Evolutionary conservation across 352 stramenopile species (phyloP), one percentile per base, ranked within the genome.

Genomic region (Phytopythium mirpurense): DNA sequence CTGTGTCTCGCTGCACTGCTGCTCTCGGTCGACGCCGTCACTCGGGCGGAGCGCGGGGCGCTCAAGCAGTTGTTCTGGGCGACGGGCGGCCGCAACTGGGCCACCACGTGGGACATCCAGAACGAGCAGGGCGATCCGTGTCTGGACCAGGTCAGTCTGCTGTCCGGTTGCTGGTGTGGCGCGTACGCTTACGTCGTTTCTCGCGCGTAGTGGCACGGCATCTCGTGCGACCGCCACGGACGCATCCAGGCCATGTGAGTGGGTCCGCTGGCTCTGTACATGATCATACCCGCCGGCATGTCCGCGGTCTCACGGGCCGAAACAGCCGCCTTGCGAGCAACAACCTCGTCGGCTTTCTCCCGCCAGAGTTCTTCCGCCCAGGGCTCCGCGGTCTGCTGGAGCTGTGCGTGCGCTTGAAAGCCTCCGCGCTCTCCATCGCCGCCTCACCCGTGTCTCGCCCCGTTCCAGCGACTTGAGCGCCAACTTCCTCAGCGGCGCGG

Each of bases 31-130:
- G 15, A 15, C 2, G 35, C 48, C 14, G 5, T 70, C 19, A 62
- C 63, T 21, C 63, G 67, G 23, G 78, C 68, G 36, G 78, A 87
- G 49, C 68, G 70, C 16, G 79, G 79, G 16, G 79, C 74, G n/a
- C 64, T 90, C 9, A 80, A 86, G 57, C 27, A 84, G 36, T 57
- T 90, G 11, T 90, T 68, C 57, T 90, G 79, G 79, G 66, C 74
- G 18, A 86, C 76, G 0, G 51, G 81, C 15, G 79, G 79, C 18
- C 68, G 56, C n/a, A 40, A 54, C 31, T 90, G 79, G 79, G 60
- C 41, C 23, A 54, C 24, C n/a, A 59, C 60, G 27, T 88, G 76
- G 76, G 70, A 82, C 60, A 70, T 88, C 50, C 76, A 87, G 61
- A 86, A 84, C 52, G 70, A 84, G 29, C 43, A 59, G 42, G 84